Conservation (phyloP, 2,329 filamentous ascomycete genomes). For the Exophiala oligosperma region DNA sequence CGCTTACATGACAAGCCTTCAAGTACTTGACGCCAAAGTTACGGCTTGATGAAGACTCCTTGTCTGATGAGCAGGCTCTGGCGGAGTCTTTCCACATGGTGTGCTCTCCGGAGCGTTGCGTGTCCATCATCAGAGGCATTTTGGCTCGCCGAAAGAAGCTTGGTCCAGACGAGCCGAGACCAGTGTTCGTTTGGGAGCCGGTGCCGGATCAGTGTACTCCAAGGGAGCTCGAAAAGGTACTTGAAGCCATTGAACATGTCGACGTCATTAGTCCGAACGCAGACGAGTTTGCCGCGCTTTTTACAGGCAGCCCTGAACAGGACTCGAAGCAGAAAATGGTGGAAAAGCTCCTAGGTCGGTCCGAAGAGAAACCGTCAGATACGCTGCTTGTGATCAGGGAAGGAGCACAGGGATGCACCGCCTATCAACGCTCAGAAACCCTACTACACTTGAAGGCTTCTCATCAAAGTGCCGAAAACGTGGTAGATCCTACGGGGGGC, state of each 20-base stretch:
- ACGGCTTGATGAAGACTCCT: conserved; percentile 71
- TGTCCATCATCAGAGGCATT: conserved; percentile 73
- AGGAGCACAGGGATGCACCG: conserved; percentile 60
- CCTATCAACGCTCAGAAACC: conserved; percentile 39
- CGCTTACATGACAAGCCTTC: conserved; percentile 61
- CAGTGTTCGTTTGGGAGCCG: conserved; percentile 91
- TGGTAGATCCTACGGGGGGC: conserved; percentile 91
- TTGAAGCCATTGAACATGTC: conserved; percentile 54
- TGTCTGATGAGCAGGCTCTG: conserved; percentile 65
- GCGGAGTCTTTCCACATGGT: conserved; percentile 84
- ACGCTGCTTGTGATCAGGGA: conserved; percentile 54
- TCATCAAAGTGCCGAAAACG: conserved; percentile 52
- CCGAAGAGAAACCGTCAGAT: conserved; percentile 34
- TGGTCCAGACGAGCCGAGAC: conserved; percentile 48
- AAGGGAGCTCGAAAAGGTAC: conserved; percentile 56
- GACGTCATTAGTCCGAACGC: conserved; percentile 78
- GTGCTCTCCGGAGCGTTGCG: conserved; percentile 75
- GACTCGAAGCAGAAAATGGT: conserved; percentile 35
- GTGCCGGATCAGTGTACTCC: conserved; percentile 84
- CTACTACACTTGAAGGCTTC: conserved; percentile 77
- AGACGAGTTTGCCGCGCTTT: conserved; percentile 81
- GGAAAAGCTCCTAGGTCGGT: conserved; percentile 36
- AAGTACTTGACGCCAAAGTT: conserved; percentile 85
- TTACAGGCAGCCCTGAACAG: conserved; percentile 48
- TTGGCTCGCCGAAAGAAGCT: conserved; percentile 50